Evolutionary conservation across 345 rosid species (phyloP).

Genomic region (Syzygium aromaticum): DNA sequence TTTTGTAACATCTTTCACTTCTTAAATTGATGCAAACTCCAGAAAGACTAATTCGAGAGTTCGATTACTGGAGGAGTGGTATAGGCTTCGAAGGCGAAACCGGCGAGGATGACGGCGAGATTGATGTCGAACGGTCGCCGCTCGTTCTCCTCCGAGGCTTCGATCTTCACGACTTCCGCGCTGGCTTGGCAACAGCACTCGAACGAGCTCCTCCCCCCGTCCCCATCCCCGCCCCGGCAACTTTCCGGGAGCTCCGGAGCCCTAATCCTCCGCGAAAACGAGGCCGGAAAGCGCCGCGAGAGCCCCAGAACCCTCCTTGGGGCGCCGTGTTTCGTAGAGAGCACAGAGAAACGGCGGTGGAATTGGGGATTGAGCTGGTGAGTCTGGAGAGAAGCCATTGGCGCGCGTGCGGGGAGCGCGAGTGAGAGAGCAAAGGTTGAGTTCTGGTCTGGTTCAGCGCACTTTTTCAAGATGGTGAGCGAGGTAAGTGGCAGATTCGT

Average conservation of each 20-base stretch:
- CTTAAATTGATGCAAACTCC: not conserved
- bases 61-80: conserved; percentile 54
- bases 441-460: not conserved
- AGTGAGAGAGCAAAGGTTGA: not conserved
- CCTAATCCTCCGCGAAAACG: conserved; percentile 12
- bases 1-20: not conserved
- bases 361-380: not conserved
- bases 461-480: not conserved
- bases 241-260: conserved; percentile 4
- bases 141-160: conserved; percentile 18
- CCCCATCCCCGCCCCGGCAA: conserved; percentile 5
- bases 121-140: conserved; percentile 80
- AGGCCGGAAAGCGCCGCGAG: conserved; percentile 13
- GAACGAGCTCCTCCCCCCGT: conserved; percentile 8
- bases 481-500: not conserved
- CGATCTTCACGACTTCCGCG: conserved; percentile 19
- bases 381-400: conserved; percentile 21
- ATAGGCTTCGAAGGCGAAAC: conserved; percentile 92
- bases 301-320: not conserved
- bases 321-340: not conserved
- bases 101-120: conserved; percentile 90
- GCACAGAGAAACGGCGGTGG: not conserved
- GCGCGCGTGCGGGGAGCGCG: not conserved
- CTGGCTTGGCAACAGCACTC: conserved; percentile 25
- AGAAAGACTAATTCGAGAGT: not conserved